Conservation (phyloP, 2,329 filamentous ascomycete genomes). For the Dichotomopilus funicola region DNA sequence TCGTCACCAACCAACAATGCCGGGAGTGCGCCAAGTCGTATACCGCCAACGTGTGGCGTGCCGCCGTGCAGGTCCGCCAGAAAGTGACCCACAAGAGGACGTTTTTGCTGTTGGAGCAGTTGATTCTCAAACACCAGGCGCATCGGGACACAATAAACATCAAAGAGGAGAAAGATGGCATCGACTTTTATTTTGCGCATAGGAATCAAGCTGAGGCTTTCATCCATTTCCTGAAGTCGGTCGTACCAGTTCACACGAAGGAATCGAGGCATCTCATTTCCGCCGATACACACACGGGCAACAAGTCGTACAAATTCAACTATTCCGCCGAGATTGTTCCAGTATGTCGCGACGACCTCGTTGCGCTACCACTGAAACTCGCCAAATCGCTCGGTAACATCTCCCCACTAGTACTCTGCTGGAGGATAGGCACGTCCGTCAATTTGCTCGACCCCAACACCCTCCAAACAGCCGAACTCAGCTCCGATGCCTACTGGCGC, state of each 20-base stretch:
- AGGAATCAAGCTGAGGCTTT: conserved; percentile 80
- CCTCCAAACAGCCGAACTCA: conserved; percentile 83
- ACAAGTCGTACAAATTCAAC: conserved; percentile 90
- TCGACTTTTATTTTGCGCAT: conserved; percentile 91
- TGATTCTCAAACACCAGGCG: conserved; percentile 89
- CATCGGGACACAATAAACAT: conserved; percentile 96
- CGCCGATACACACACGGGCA: conserved; percentile 82
- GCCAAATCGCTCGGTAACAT: conserved; percentile 88
- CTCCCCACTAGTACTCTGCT: conserved; percentile 75
- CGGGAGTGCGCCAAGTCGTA: conserved; percentile 93
- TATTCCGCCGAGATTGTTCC: conserved; percentile 86
- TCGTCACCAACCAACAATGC: conserved; percentile 88
- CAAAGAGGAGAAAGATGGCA: conserved; percentile 89
- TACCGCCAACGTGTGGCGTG: conserved; percentile 92
- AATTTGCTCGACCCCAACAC: conserved; percentile 87
- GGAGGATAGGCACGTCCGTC: conserved; percentile 80
- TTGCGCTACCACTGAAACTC: conserved; percentile 84
- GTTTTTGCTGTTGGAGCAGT: conserved; percentile 70
- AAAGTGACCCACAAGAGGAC: conserved; percentile 92
- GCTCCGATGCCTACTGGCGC: conserved; percentile 81
- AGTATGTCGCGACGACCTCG: conserved; percentile 94
- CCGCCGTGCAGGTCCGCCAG: conserved; percentile 88
- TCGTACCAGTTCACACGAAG: conserved; percentile 56
- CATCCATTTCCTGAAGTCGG: conserved; percentile 71
- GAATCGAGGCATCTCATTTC: conserved; percentile 69